phyloP scores from a whole-genome alignment of 139 green algal genomes.

The Auxenochlorella pyrenoidosa region DNA sequence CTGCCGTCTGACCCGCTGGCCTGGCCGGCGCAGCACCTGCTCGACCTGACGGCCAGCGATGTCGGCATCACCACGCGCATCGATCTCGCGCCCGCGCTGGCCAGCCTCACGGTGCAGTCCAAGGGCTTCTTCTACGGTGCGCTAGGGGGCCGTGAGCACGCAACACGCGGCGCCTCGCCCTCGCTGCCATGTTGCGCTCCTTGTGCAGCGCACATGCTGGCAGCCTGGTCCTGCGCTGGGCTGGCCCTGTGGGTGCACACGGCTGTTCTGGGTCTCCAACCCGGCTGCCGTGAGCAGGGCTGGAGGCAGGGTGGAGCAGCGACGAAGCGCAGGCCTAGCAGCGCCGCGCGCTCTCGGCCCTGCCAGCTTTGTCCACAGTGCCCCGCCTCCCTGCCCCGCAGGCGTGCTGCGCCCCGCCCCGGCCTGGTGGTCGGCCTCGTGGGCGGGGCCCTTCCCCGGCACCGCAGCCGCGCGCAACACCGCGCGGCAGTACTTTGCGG shows the following conservation, averaged over 20 bases:
- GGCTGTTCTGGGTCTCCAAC: no score
- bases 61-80: neutral
- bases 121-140: neutral
- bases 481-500: neutral
- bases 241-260: no score
- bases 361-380: no score
- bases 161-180: no score
- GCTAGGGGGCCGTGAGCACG: neutral
- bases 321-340: no score
- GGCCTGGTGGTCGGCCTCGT: neutral
- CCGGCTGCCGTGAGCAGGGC: no score
- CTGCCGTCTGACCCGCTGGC: neutral
- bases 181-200: no score
- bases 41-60: neutral
- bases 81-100: neutral
- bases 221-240: no score
- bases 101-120: neutral
- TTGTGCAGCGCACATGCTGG: no score
- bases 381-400: neutral
- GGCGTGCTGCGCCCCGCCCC: neutral
- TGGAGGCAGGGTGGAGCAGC: no score
- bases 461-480: neutral
- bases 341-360: no score
- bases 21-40: neutral
- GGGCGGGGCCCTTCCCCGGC: neutral